These are phyloP conservation scores for Xylariaceae sp. DNA, from an alignment of 2,329 filamentous ascomycete species.

Conservation along the genomic window DNA sequence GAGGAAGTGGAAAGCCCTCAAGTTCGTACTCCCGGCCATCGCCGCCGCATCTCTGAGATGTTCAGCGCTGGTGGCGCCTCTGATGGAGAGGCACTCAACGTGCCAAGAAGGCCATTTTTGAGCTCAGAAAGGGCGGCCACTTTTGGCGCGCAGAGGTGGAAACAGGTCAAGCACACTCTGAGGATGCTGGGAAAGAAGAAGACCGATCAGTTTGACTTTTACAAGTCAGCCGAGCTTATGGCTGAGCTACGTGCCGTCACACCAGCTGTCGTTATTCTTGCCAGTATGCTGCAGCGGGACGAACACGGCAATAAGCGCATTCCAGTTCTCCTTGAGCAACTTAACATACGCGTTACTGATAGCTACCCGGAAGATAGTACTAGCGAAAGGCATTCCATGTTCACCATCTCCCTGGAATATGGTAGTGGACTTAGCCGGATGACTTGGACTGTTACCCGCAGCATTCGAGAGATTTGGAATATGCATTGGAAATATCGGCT, in stretches of 20 bases:
- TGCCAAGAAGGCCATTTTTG: constrained; percentile 63
- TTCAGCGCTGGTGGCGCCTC: constrained; percentile 69
- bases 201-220: constrained; percentile 87
- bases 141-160: constrained; percentile 84
- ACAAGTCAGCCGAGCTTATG: constrained; percentile 95
- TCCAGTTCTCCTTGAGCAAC: constrained; percentile 90
- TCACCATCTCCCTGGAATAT: constrained; percentile 93
- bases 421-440: constrained; percentile 94
- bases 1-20: constrained; percentile 60
- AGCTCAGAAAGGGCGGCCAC: constrained; percentile 72
- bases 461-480: constrained; percentile 87
- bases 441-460: constrained; percentile 92
- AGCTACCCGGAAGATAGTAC: constrained; percentile 72
- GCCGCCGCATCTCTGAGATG: constrained; percentile 68
- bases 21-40: constrained; percentile 64
- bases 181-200: constrained; percentile 77
- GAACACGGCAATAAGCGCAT: constrained; percentile 96
- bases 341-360: constrained; percentile 86
- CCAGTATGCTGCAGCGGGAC: constrained; percentile 97
- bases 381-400: constrained; percentile 77
- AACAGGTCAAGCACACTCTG: constrained; percentile 87
- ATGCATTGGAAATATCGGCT: constrained; percentile 93
- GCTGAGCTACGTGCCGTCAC: constrained; percentile 92
- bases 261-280: constrained; percentile 90
- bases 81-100: constrained; percentile 62